A percentile compares a stretch with the other conserved stretches of the same genome.
phyloP scores from a whole-genome alignment of 129 eudicot species.

The Centrapalus pauciflorus region DNA sequence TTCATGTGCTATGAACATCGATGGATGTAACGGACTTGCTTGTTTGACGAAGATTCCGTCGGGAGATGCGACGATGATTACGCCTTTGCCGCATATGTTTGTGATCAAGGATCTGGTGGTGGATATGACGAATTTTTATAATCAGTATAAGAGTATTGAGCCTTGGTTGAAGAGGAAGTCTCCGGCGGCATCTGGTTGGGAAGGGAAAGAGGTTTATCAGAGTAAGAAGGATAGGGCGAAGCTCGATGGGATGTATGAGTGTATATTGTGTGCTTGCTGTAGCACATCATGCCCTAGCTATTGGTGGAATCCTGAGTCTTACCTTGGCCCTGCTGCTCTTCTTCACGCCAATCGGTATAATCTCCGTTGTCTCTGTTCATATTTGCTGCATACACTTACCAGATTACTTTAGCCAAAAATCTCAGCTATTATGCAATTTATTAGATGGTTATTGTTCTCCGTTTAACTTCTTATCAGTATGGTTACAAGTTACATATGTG shows the following conservation, averaged over 20 bases:
- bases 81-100: conserved; percentile 79
- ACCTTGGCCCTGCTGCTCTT: conserved; percentile 82
- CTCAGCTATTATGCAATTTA: background rate
- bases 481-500: background rate
- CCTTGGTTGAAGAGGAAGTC: conserved; percentile 94
- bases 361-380: background rate
- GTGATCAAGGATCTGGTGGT: conserved; percentile 88
- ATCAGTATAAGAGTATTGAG: conserved; percentile 84
- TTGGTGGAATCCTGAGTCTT: conserved; percentile 92
- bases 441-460: background rate
- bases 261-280: conserved; percentile 79
- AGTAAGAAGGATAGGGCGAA: conserved; percentile 75
- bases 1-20: conserved; percentile 87
- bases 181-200: conserved; percentile 19
- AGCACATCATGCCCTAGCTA: conserved; percentile 92
- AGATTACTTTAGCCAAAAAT: background rate
- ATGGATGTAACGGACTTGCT: conserved; percentile 71
- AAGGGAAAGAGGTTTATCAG: conserved; percentile 71
- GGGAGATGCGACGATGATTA: conserved; percentile 33
- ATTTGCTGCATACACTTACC: background rate
- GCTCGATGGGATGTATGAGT: conserved; percentile 88
- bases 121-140: conserved; percentile 83
- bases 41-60: conserved; percentile 59
- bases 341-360: conserved; percentile 69
- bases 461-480: background rate